These are phyloP conservation scores for Yamadazyma blattariae DNA, from an alignment of 1,139 yeast genomes.

Conservation along the genomic window DNA sequence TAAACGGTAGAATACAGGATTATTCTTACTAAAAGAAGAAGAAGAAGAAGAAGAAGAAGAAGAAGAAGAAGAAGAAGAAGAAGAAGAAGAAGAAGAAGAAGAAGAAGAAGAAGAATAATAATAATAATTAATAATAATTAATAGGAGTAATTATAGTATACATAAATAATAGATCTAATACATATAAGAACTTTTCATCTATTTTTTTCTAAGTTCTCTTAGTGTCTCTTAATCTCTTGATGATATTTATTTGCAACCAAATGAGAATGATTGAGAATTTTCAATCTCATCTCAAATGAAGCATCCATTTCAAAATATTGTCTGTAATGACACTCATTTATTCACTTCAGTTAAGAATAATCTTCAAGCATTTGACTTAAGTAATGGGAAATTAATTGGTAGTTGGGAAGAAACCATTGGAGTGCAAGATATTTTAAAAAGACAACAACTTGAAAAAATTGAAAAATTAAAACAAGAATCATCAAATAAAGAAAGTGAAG, in stretches of 20 bases:
- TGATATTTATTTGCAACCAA: no score
- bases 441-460: conserved; percentile 44
- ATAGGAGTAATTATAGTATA: no score
- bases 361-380: conserved; percentile 46
- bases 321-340: conserved; percentile 43
- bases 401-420: conserved; percentile 60
- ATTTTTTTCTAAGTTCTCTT: no score
- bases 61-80: no score
- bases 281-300: conserved; percentile 38
- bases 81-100: no score
- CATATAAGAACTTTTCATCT: no score
- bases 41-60: no score
- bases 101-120: no score
- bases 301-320: conserved; percentile 65
- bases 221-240: no score
- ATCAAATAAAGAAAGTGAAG: conserved; percentile 13
- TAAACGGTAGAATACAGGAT: background rate
- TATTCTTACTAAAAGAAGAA: no score
- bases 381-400: conserved; percentile 37
- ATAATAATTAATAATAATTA: no score
- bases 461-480: conserved; percentile 18
- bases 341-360: conserved; percentile 58
- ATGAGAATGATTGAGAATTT: background rate
- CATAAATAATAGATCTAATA: no score
- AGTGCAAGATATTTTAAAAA: conserved; percentile 34